These are phyloP conservation scores for Corniculantispora saksenae DNA, from an alignment of 2,329 filamentous ascomycete species.

Conservation along the genomic window DNA sequence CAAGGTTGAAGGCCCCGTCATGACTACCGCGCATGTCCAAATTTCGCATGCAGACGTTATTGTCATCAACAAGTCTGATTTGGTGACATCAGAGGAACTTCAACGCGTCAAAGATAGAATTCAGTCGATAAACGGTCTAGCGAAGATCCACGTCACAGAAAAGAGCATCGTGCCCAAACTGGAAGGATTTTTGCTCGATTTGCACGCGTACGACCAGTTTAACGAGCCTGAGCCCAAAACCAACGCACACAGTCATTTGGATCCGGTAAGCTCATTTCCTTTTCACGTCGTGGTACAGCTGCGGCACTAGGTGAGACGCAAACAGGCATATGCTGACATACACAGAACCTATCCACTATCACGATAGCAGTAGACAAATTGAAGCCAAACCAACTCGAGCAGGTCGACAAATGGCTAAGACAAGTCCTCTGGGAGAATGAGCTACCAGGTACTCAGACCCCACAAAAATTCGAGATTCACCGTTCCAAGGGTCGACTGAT, in stretches of 20 bases:
- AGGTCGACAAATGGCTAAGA: constrained; percentile 79
- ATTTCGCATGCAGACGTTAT: constrained; percentile 96
- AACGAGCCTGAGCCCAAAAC: constrained; percentile 67
- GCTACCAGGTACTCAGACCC: constrained; percentile 49
- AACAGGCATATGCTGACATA: background rate
- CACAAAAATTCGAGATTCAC: constrained; percentile 72
- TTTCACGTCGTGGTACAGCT: background rate
- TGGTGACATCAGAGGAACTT: constrained; percentile 72
- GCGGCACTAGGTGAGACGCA: background rate
- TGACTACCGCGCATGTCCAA: constrained; percentile 93
- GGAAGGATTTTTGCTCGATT: constrained; percentile 82
- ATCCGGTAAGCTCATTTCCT: constrained; percentile 62
- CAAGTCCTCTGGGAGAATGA: constrained; percentile 79
- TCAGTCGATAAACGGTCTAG: constrained; percentile 83
- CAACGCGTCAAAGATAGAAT: constrained; percentile 70
- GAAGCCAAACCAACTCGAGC: constrained; percentile 54
- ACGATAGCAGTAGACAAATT: constrained; percentile 69
- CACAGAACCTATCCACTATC: constrained; percentile 60
- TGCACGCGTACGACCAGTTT: constrained; percentile 90
- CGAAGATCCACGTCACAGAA: constrained; percentile 78
- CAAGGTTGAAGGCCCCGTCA: constrained; percentile 59
- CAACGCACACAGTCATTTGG: constrained; percentile 87
- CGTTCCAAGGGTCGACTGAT: constrained; percentile 79
- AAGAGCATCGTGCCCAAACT: constrained; percentile 78
- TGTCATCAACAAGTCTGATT: constrained; percentile 89